Evolutionary conservation across 768 basidiomycete genomes (phyloP).

Genomic region (Leccinum pellstonianum): DNA sequence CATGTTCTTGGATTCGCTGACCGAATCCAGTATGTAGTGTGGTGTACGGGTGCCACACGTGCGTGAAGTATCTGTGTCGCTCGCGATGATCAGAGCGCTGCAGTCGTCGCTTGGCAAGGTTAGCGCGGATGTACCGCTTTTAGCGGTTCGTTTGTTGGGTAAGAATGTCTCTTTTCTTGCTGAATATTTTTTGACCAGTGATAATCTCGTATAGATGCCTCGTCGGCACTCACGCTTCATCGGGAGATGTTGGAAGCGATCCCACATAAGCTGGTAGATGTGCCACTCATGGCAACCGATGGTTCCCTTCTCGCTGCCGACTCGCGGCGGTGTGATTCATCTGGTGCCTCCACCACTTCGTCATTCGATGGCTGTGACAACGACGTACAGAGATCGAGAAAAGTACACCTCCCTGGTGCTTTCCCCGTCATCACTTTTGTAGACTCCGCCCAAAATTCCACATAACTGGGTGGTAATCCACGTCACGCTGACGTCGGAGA

Average conservation of each 20-base stretch:
- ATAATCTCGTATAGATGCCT: slow-evolving; percentile 51
- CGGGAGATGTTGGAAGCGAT: slow-evolving; percentile 87
- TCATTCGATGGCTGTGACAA: slow-evolving; percentile 36
- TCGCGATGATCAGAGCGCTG: slow-evolving; percentile 71
- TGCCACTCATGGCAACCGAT: background rate
- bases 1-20: too few relatives aligned
- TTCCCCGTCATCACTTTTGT: slow-evolving; percentile 38
- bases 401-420: slow-evolving; percentile 44
- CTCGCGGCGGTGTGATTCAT: slow-evolving; percentile 20
- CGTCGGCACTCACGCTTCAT: slow-evolving; percentile 54
- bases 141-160: slow-evolving; percentile 69
- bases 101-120: slow-evolving; percentile 77
- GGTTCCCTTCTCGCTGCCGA: slow-evolving; percentile 39
- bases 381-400: slow-evolving; percentile 42
- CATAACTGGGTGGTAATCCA: slow-evolving; percentile 80
- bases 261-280: slow-evolving; percentile 54
- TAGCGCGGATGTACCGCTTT: slow-evolving; percentile 45
- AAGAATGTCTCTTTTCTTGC: slow-evolving; percentile 7
- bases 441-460: slow-evolving; percentile 54
- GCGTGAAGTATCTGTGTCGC: slow-evolving; percentile 60
- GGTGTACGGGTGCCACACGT: too few relatives aligned
- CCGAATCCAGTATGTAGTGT: too few relatives aligned
- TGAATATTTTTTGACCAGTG: background rate
- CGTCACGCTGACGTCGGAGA: slow-evolving; percentile 34
- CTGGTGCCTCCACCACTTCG: slow-evolving; percentile 17